Percentiles rank a stretch among this genome's conserved stretches.
Conservation (phyloP, 306 rosid species). For the Delonix regia region DNA sequence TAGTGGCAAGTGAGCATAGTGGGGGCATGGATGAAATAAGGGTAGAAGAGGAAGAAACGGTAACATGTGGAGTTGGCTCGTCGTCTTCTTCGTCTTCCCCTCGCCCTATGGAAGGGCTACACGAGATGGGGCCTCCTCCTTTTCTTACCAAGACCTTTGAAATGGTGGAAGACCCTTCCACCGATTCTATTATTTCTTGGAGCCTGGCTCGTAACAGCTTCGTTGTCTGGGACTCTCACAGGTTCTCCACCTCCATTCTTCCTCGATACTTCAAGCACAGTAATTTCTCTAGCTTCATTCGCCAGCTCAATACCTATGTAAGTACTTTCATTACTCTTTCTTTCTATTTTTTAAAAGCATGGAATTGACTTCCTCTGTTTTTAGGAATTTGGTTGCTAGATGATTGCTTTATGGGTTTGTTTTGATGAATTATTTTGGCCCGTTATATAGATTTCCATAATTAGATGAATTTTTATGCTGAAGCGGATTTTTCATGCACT, state of each 20-base stretch:
- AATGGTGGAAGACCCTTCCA: constrained; percentile 89
- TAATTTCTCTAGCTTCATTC: constrained; percentile 95
- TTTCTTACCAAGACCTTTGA: constrained; percentile 88
- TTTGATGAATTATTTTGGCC: background rate
- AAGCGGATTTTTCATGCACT: background rate
- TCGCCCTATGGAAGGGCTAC: constrained; percentile 77
- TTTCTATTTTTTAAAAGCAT: background rate
- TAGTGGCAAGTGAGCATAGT: too few species aligned
- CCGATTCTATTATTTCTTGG: constrained; percentile 89
- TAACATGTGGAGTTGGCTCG: constrained; percentile 39
- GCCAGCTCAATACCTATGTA: constrained; percentile 97
- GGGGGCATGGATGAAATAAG: constrained; percentile 43
- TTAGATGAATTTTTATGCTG: background rate
- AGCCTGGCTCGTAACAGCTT: constrained; percentile 86
- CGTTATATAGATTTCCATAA: background rate
- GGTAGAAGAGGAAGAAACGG: constrained; percentile 62
- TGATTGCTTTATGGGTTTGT: background rate
- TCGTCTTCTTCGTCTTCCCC: constrained; percentile 66
- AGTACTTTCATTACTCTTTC: constrained; percentile 10
- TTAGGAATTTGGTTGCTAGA: background rate
- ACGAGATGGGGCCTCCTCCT: constrained; percentile 90
- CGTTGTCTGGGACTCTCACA: constrained; percentile 83
- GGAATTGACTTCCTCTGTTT: background rate
- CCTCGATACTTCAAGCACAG: constrained; percentile 93
- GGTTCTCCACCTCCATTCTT: constrained; percentile 68